Conservation (phyloP, 257 asterid species). For the Parsonsia alboflavescens region DNA sequence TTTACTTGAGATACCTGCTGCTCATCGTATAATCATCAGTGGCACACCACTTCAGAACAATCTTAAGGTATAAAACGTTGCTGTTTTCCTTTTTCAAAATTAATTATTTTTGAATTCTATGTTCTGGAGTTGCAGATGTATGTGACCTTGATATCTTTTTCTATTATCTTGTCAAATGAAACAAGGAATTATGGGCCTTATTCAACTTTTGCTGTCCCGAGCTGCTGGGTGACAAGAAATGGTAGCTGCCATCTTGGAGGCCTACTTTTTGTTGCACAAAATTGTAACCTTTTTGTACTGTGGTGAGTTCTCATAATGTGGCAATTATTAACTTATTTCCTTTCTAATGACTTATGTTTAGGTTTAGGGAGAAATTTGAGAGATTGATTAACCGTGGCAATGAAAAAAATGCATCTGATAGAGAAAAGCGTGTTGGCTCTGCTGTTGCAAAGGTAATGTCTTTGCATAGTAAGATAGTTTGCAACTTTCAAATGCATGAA, state of each 20-base stretch:
- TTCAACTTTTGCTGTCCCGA: conserved; percentile 88
- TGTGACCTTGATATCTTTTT: conserved; percentile 8
- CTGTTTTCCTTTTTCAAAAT: conserved; percentile 3
- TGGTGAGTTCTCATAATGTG: neutral
- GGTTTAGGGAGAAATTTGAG: conserved; percentile 89
- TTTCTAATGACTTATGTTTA: conserved; percentile 19
- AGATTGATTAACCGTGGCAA: conserved; percentile 70
- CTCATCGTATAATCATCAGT: conserved; percentile 81
- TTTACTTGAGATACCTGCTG: conserved; percentile 84
- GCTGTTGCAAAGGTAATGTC: conserved; percentile 77
- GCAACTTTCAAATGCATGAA: neutral
- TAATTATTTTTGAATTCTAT: neutral
- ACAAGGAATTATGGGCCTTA: conserved; percentile 91
- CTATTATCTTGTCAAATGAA: conserved; percentile 5
- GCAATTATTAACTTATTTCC: conserved; percentile 4
- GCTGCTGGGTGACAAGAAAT: conserved; percentile 81
- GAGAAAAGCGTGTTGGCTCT: conserved; percentile 85
- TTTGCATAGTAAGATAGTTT: neutral
- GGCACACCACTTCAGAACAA: conserved; percentile 98
- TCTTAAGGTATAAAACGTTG: conserved; percentile 56
- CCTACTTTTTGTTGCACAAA: neutral
- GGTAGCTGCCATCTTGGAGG: conserved; percentile 36
- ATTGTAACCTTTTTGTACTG: neutral
- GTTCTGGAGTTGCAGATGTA: conserved; percentile 6
- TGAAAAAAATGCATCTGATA: conserved; percentile 85